Percentiles rank a stretch among this genome's conserved stretches.
phyloP scores from a whole-genome alignment of 495 filamentous ascomycete genomes.

The Talaromyces borbonicus region DNA sequence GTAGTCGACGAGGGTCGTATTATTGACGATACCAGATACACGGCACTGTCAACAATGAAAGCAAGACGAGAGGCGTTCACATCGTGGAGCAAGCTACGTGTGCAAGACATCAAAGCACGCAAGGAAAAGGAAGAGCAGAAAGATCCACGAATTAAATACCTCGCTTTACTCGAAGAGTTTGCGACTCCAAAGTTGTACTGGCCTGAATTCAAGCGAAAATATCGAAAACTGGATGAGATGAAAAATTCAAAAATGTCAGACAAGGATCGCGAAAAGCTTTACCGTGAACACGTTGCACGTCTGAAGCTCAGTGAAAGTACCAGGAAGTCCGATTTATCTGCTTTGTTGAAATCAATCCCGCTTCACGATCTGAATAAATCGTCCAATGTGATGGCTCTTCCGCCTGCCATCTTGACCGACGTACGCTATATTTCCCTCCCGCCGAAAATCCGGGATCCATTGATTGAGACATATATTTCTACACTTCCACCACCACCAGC shows the following conservation, averaged over 20 bases:
- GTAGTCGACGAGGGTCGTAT: slow-evolving; percentile 73
- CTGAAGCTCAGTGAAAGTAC: slow-evolving; percentile 66
- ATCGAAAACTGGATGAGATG: slow-evolving; percentile 72
- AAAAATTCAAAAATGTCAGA: slow-evolving; percentile 63
- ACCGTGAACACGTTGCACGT: slow-evolving; percentile 74
- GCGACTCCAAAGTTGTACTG: slow-evolving; percentile 90
- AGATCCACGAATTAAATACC: slow-evolving; percentile 76
- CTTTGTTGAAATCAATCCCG: slow-evolving; percentile 63
- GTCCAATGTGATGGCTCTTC: slow-evolving; percentile 53
- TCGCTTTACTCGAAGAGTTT: slow-evolving; percentile 69
- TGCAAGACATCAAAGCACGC: slow-evolving; percentile 58
- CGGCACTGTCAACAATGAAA: slow-evolving; percentile 69
- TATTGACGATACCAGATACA: slow-evolving; percentile 79
- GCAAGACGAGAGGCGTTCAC: slow-evolving; percentile 71
- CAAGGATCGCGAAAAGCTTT: slow-evolving; percentile 84
- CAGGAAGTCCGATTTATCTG: slow-evolving; percentile 68
- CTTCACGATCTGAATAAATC: slow-evolving; percentile 55
- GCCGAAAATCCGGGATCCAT: slow-evolving; percentile 54
- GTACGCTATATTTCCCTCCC: slow-evolving; percentile 73
- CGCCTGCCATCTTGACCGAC: slow-evolving; percentile 59
- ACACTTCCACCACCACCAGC: slow-evolving; percentile 59
- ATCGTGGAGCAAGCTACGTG: slow-evolving; percentile 66
- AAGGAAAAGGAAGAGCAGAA: slow-evolving; percentile 70
- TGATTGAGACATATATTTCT: slow-evolving; percentile 69
- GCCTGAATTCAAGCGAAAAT: slow-evolving; percentile 92